Conservation (phyloP, 1,139 yeast genomes). For the Candida tetrigidarum region DNA sequence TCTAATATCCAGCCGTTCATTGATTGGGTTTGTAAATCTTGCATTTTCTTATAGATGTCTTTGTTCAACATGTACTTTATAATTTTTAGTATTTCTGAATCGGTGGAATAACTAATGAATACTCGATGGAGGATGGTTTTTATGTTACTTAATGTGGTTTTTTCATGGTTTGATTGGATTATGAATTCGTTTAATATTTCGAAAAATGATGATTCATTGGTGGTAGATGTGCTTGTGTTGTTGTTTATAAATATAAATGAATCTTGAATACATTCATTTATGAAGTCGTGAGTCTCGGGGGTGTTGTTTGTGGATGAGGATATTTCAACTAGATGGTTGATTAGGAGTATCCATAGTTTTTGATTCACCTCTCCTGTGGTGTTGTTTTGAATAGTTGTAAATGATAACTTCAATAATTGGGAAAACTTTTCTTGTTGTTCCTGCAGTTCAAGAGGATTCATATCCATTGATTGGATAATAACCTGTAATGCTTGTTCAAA, state of each 20-base stretch:
- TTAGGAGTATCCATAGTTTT: conserved; percentile 42
- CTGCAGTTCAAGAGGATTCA: conserved; percentile 13
- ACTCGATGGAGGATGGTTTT: conserved; percentile 64
- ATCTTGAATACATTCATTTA: conserved; percentile 52
- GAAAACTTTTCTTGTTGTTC: conserved; percentile 24
- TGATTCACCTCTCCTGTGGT: conserved; percentile 29
- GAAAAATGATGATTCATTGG: conserved; percentile 46
- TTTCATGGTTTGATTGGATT: conserved; percentile 30
- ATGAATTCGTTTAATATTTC: conserved; percentile 55
- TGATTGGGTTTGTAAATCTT: conserved; percentile 40
- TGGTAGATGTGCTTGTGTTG: too few relatives aligned
- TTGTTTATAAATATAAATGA: conserved; percentile 51
- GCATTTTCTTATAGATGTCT: conserved; percentile 53
- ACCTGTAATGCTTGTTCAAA: conserved; percentile 31
- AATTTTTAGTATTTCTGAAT: conserved; percentile 58
- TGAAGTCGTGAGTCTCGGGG: conserved; percentile 25
- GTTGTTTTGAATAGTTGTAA: conserved; percentile 35
- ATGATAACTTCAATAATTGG: conserved; percentile 37
- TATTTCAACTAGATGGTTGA: conserved; percentile 30
- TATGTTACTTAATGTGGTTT: conserved; percentile 58
- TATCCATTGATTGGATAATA: conserved; percentile 26
- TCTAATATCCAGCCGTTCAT: conserved; percentile 64
- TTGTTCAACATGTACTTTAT: conserved; percentile 57
- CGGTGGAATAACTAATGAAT: conserved; percentile 67
- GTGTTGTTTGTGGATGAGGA: too few relatives aligned